Conservation (phyloP, 73 alveolate species). For the Tetrahymena malaccensis region DNA sequence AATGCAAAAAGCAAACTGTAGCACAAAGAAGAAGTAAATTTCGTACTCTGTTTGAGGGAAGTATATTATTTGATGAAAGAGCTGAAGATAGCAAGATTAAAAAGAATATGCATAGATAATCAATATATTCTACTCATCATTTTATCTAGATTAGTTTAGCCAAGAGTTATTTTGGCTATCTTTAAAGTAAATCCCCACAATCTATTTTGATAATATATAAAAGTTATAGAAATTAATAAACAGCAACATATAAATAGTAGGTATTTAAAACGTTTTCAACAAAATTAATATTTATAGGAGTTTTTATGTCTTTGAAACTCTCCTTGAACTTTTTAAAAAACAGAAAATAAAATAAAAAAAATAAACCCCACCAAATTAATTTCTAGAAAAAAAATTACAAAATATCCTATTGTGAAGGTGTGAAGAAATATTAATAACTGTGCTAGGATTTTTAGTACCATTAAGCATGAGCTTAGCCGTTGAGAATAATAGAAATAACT, state of each 20-base stretch:
- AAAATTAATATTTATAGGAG: background rate
- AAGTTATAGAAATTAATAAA: no score
- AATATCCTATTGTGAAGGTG: background rate
- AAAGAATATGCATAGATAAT: background rate
- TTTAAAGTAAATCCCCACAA: background rate
- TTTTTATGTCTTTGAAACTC: no score
- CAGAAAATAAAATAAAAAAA: no score
- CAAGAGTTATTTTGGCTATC: background rate
- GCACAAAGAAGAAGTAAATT: background rate
- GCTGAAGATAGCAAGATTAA: background rate
- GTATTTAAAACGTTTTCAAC: background rate
- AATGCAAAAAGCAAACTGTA: background rate
- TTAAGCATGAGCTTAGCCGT: background rate
- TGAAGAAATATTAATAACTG: background rate
- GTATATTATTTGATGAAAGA: background rate
- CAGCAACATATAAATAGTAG: no score
- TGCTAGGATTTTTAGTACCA: background rate
- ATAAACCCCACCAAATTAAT: background rate
- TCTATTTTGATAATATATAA: background rate
- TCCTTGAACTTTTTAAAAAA: no score
- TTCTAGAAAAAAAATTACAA: background rate
- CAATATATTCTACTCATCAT: background rate
- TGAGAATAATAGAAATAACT: background rate
- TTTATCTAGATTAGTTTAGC: background rate
- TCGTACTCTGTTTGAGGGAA: background rate